Evolutionary conservation across 345 rosid species (phyloP).

Genomic region (Eutrema yunnanense): DNA sequence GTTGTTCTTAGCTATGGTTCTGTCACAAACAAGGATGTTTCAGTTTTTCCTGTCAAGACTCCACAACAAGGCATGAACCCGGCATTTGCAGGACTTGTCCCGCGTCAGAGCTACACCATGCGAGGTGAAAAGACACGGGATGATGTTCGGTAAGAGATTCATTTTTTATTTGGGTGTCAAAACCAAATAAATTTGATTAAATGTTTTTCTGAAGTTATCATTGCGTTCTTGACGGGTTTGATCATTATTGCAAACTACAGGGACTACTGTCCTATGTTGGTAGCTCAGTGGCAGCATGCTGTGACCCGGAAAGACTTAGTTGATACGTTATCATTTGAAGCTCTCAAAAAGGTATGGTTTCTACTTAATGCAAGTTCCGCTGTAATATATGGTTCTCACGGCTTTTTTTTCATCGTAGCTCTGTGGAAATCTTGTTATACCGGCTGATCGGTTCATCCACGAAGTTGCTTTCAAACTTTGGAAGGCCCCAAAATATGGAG

Average conservation of each 20-base stretch:
- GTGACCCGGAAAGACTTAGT: conserved; percentile 80
- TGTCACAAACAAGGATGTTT: conserved; percentile 34
- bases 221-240: neutral
- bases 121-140: conserved; percentile 58
- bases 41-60: conserved; percentile 36
- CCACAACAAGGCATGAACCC: conserved; percentile 30
- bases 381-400: neutral
- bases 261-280: conserved; percentile 74
- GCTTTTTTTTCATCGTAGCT: conserved; percentile 33
- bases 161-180: neutral
- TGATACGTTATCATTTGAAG: conserved; percentile 56
- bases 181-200: neutral
- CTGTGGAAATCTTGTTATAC: conserved; percentile 72
- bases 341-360: conserved; percentile 54
- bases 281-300: conserved; percentile 83
- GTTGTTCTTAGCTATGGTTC: conserved; percentile 66
- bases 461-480: conserved; percentile 96
- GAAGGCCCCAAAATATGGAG: conserved; percentile 99
- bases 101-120: conserved; percentile 83
- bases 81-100: conserved; percentile 40
- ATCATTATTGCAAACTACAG: conserved; percentile 37
- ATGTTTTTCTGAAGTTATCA: neutral
- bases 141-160: conserved; percentile 59
- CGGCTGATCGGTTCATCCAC: conserved; percentile 87
- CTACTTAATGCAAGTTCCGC: neutral